Base-by-base conservation (phyloP, 164 flowering plant genomes). In the Dillenia suffruticosa region DNA sequence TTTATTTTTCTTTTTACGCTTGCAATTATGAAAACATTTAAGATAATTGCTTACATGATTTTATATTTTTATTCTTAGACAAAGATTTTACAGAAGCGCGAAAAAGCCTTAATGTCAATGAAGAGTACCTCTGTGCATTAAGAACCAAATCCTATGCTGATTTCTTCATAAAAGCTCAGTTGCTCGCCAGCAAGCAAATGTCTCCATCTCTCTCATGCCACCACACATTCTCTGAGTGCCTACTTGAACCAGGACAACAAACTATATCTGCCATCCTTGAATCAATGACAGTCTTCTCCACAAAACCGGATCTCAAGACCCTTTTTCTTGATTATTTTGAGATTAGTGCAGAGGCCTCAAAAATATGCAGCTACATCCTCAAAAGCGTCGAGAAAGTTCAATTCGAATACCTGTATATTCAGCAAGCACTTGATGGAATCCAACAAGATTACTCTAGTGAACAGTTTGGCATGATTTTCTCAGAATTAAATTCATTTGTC, bases 281-380 rank as follows among this genome's bases (percentile, higher is more conserved):
- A 51, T 72, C 82, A 9, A 26, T 26, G 32, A 44, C 81, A 8
- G 22, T 64, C 16, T 63, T 83, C 14, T 68, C 80, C 2, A 70
- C 59, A 44, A 59, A 74, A 44, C 72, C 81, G 0, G 65, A 75
- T 9, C 75, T 85, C 49, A 85, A 81, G 62, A 46, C 49, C 62
- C 70, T 85, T 0, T 51, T 87, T 22, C 68, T 65, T 10, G 65
- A 76, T 12, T 83, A 82, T 66, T 87, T 85, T 48, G 72, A 82
- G 3, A 62, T 76, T 8, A 83, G 94, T 46, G 88, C 88, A 0
- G 85, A 87, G 62, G 88, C 90, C 12, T 85, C 88, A 22, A 71
- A 50, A 45, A 72, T 81, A 13, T 83, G 94, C 66, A 79, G 73
- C 58, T 71, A 77, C n/a, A 81, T 87, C 56, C 71, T 83, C 11